Base-by-base conservation (phyloP, 352 stramenopile species). In the Pythium plurisporium region DNA sequence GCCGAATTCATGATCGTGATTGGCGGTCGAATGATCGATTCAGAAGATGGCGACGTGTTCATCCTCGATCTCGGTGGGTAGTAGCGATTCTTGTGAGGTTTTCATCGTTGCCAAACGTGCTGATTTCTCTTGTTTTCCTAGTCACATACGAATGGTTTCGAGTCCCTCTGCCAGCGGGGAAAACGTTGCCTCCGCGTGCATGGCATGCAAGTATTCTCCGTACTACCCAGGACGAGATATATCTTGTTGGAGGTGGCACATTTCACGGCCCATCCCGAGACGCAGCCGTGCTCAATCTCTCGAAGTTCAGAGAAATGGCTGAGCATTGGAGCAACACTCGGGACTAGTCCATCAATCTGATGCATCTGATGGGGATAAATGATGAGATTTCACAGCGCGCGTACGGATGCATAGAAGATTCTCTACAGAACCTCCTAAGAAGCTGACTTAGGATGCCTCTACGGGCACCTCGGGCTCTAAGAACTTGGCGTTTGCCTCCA, bases 171-270 rank as follows among this genome's bases (percentile, higher is more conserved):
- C 72, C 76, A 4, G 49, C 43, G 3, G 56, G 70, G 2, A 47
- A 54, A 6, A 15, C 5, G 4, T 44, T 90, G 10, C 49, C 62
- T 33, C 65, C 80, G 20, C 77, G 80, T 15, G 80, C 80, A 27
- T 90, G 80, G 80, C 80, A 90, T 59, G 71, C 80, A 7, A 90
- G 80, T 42, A 65, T 87, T 50, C 34, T 87, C 0, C 43, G 40
- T 4, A 69, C 55, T 2, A 30, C 56, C 5, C 49, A 62, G 15
- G 47, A 62, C 11, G 61, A 70, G 55, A 27, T 88, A 33, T 84
- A 84, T 8, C 42, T 90, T 20, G 45, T 87, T 19, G 79, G 79
- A 8, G 79, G 79, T 33, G 80, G 80, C 15, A 86, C 77, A 0
- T 85, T 77, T 25, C 64, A 81, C 27, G 80, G 80, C 1, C 80